These are phyloP conservation scores for Vaccinium macrocarpon DNA, from an alignment of 148 eudicot species.

Conservation along the genomic window DNA sequence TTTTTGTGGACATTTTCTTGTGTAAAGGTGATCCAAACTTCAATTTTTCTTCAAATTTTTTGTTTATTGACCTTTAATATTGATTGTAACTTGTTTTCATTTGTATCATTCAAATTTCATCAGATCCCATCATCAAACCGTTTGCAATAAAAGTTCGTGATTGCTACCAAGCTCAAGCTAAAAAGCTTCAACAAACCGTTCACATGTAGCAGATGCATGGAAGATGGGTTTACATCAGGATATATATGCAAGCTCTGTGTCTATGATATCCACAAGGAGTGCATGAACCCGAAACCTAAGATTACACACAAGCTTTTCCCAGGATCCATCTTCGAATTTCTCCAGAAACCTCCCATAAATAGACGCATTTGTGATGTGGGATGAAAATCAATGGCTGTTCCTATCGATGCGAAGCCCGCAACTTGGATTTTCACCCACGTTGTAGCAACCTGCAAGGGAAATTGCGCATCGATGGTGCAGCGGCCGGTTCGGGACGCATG, in stretches of 20 bases:
- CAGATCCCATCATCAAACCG: neutral
- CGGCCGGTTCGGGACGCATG: too few species aligned
- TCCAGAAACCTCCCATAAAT: neutral
- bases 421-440: conserved; percentile 13
- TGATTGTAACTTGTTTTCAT: neutral
- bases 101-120: neutral
- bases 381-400: neutral
- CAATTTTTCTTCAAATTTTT: neutral
- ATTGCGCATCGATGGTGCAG: neutral
- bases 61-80: neutral
- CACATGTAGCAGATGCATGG: conserved; percentile 19
- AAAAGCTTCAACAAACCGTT: conserved; percentile 3
- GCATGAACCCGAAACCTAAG: neutral
- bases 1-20: neutral
- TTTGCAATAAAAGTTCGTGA: neutral
- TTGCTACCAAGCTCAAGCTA: neutral
- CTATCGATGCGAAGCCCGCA: neutral
- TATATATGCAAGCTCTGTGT: conserved; percentile 14
- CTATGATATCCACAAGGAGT: conserved; percentile 10
- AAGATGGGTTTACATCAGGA: conserved; percentile 10
- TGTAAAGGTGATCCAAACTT: neutral
- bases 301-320: neutral
- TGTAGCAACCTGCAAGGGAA: neutral
- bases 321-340: neutral
- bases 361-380: neutral